These are phyloP conservation scores for Ustilago lituana DNA, from an alignment of 1,284 basidiomycete genomes.

Conservation along the genomic window DNA sequence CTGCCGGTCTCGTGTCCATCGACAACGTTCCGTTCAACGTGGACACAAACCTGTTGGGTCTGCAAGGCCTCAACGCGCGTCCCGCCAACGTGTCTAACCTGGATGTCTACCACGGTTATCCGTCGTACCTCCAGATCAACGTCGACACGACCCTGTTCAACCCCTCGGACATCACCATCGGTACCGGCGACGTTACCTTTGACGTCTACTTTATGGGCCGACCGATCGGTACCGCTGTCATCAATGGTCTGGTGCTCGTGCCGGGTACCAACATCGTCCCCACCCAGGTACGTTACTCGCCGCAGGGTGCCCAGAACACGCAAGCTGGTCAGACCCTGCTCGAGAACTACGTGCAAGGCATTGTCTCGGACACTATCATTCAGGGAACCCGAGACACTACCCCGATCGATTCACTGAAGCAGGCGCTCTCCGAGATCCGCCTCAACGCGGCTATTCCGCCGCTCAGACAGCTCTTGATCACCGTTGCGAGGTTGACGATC, in stretches of 20 bases:
- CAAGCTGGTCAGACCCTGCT: constrained; percentile 74
- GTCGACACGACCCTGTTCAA: constrained; percentile 69
- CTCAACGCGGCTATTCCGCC: constrained; percentile 77
- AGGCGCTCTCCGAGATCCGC: constrained; percentile 75
- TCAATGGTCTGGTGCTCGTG: constrained; percentile 68
- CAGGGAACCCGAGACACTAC: constrained; percentile 74
- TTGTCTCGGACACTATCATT: constrained; percentile 74
- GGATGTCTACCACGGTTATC: constrained; percentile 78
- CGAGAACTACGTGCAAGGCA: constrained; percentile 78
- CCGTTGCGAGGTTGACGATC: constrained; percentile 62
- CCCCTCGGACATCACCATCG: constrained; percentile 77
- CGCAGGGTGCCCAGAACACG: constrained; percentile 72
- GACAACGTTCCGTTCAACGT: constrained; percentile 75
- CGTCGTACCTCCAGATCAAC: constrained; percentile 77
- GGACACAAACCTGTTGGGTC: constrained; percentile 74
- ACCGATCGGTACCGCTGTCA: constrained; percentile 74
- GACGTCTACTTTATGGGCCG: constrained; percentile 73
- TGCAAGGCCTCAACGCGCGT: constrained; percentile 76
- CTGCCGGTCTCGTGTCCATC: constrained; percentile 75
- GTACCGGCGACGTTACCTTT: constrained; percentile 76
- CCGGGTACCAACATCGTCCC: constrained; percentile 51
- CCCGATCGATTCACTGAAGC: constrained; percentile 75
- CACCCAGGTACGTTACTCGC: constrained; percentile 75
- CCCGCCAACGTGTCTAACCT: constrained; percentile 74
- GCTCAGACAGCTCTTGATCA: constrained; percentile 75